Evolutionary conservation across 768 basidiomycete species (phyloP).

Genomic region (Podaxis sp.): DNA sequence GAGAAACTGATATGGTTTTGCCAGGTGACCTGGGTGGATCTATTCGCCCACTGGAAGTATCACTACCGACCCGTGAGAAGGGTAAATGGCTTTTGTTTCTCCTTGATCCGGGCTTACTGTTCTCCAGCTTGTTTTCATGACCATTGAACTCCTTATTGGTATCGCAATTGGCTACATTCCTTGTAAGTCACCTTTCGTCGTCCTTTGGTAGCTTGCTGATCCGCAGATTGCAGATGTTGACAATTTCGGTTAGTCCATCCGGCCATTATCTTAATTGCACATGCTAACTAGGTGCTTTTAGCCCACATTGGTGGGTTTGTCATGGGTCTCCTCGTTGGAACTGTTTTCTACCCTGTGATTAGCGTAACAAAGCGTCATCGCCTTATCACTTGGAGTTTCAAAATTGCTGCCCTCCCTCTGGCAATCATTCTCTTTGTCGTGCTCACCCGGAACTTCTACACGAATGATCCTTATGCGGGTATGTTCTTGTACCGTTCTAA

Average conservation of each 20-base stretch:
- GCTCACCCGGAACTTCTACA: constrained; percentile 87
- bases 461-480: constrained; percentile 80
- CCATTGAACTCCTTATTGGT: constrained; percentile 83
- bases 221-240: constrained; percentile 57
- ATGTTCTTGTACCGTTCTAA: constrained; percentile 21
- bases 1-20: neutral
- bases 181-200: constrained; percentile 39
- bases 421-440: constrained; percentile 79
- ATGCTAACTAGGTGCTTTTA: constrained; percentile 19
- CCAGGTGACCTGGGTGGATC: constrained; percentile 80
- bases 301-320: constrained; percentile 87
- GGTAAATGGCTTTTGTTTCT: constrained; percentile 34
- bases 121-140: constrained; percentile 72
- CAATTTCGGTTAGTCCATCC: constrained; percentile 65
- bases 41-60: constrained; percentile 90
- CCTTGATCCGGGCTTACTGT: neutral
- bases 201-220: neutral
- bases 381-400: constrained; percentile 65
- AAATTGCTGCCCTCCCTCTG: constrained; percentile 70
- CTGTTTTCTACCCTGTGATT: constrained; percentile 86
- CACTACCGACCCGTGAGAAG: constrained; percentile 77
- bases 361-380: constrained; percentile 73
- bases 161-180: constrained; percentile 82
- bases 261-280: neutral
- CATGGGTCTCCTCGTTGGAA: constrained; percentile 79